A percentile compares a stretch with the other conserved stretches of the same genome.
phyloP scores from a whole-genome alignment of 2,329 filamentous ascomycete species.

The Aureobasidium sp. region DNA sequence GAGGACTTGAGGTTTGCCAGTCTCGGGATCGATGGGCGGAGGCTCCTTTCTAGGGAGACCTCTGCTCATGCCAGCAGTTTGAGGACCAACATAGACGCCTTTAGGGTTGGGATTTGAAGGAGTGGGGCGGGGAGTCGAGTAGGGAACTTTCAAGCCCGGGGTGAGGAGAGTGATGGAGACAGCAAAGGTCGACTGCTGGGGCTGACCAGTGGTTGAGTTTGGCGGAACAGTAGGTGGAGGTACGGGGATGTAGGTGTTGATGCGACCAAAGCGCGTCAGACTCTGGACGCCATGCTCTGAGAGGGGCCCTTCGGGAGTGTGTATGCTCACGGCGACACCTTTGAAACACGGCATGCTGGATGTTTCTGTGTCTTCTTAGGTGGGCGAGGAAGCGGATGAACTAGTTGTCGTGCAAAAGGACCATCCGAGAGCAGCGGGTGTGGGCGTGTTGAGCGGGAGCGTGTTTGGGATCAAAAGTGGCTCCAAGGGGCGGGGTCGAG shows the following conservation, averaged over 20 bases:
- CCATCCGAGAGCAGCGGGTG: neutral
- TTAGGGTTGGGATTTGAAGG: constrained; percentile 69
- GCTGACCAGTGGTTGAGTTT: constrained; percentile 59
- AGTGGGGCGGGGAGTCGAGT: constrained; percentile 78
- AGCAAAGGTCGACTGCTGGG: constrained; percentile 91
- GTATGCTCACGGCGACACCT: constrained; percentile 96
- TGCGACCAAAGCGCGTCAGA: constrained; percentile 80
- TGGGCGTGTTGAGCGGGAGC: neutral
- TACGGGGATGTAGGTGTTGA: constrained; percentile 95
- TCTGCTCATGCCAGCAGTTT: constrained; percentile 3
- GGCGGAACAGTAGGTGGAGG: constrained; percentile 70
- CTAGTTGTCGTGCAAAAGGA: neutral
- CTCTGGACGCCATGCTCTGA: constrained; percentile 92
- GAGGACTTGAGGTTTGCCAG: constrained; percentile 44
- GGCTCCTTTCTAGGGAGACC: constrained; percentile 49
- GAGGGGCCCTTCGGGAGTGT: constrained; percentile 70
- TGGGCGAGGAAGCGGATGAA: neutral
- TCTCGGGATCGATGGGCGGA: constrained; percentile 29
- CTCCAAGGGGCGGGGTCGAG: constrained; percentile 5
- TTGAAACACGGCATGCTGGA: constrained; percentile 87
- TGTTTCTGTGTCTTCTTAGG: neutral
- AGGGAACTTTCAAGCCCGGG: constrained; percentile 78
- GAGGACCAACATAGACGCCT: constrained; percentile 63
- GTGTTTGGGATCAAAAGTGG: neutral
- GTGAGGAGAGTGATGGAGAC: constrained; percentile 96